A percentile compares a stretch with the other conserved stretches of the same genome.
These are phyloP conservation scores for Colletotrichum tanaceti DNA, from an alignment of 2,329 filamentous ascomycete genomes.

Conservation along the genomic window DNA sequence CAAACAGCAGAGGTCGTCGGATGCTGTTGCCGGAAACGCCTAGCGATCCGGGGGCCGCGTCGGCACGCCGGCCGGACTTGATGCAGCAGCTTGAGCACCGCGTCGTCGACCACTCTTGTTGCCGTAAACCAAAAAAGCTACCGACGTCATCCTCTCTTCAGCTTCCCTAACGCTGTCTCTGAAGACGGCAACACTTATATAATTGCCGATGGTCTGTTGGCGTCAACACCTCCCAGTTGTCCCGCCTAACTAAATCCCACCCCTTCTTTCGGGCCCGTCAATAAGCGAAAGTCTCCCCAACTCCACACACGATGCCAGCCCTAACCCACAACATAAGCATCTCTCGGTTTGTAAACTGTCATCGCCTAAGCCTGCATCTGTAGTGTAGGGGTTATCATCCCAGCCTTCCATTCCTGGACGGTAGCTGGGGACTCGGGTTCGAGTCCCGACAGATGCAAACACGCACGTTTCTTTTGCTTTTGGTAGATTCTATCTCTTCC, in stretches of 20 bases:
- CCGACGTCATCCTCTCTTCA: background rate
- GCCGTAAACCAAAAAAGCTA: background rate
- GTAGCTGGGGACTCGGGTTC: slow-evolving; percentile 36
- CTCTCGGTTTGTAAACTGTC: fast-evolving
- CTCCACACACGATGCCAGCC: slow-evolving; percentile 6
- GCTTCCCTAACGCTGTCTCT: too few relatives aligned
- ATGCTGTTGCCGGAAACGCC: background rate
- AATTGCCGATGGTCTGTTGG: too few relatives aligned
- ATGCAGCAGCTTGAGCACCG: background rate
- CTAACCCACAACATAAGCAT: slow-evolving; percentile 16
- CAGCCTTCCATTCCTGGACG: slow-evolving; percentile 26
- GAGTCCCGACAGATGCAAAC: slow-evolving; percentile 31
- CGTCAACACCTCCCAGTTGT: too few relatives aligned
- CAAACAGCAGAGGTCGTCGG: background rate
- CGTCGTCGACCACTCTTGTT: background rate
- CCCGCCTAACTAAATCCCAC: background rate
- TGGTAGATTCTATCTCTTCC: background rate
- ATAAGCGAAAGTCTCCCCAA: background rate
- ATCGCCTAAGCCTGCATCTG: slow-evolving; percentile 3
- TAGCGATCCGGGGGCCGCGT: background rate
- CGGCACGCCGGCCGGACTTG: too few relatives aligned
- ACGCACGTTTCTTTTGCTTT: background rate
- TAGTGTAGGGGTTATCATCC: slow-evolving; percentile 40
- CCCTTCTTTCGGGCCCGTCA: background rate
- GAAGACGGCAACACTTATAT: too few relatives aligned